Evolutionary conservation across 164 flowering plant genomes (phyloP).

Genomic region (Magnolia sinica): DNA sequence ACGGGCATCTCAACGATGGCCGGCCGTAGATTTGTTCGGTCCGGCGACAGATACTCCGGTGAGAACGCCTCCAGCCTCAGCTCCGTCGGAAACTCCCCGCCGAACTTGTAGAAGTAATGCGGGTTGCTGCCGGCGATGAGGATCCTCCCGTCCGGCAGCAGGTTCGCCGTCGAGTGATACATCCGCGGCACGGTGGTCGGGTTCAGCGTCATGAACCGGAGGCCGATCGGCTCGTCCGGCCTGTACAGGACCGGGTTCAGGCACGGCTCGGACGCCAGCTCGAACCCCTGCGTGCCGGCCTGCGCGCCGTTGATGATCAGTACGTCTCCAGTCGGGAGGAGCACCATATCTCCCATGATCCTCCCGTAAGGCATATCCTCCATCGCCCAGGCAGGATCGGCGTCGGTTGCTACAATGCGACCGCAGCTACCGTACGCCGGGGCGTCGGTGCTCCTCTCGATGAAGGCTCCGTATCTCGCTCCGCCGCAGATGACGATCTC

Average conservation of each 20-base stretch:
- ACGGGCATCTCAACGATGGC: conserved; percentile 40
- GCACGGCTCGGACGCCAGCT: conserved; percentile 66
- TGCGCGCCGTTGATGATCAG: conserved; percentile 85
- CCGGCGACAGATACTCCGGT: conserved; percentile 69
- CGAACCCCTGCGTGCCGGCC: conserved; percentile 78
- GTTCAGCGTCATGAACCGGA: conserved; percentile 75
- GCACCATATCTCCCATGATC: conserved; percentile 95
- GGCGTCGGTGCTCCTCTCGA: conserved; percentile 38
- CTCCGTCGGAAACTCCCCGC: conserved; percentile 67
- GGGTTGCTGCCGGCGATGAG: conserved; percentile 90
- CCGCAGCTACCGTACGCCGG: conserved; percentile 89
- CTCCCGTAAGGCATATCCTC: conserved; percentile 83
- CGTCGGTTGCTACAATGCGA: conserved; percentile 57
- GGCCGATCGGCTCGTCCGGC: conserved; percentile 59
- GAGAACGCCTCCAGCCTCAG: conserved; percentile 82
- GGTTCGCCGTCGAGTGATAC: conserved; percentile 92
- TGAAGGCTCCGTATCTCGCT: conserved; percentile 66
- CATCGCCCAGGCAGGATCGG: conserved; percentile 66
- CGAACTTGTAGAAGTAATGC: conserved; percentile 59
- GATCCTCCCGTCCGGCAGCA: conserved; percentile 82
- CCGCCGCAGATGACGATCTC: conserved; percentile 85
- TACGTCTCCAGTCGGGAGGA: conserved; percentile 76
- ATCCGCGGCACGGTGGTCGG: conserved; percentile 72
- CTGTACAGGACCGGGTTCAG: conserved; percentile 72
- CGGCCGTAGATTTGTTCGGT: conserved; percentile 66